Evolutionary conservation across 805 yeast species (phyloP).

Genomic region (Yarrowia yakushimensis): DNA sequence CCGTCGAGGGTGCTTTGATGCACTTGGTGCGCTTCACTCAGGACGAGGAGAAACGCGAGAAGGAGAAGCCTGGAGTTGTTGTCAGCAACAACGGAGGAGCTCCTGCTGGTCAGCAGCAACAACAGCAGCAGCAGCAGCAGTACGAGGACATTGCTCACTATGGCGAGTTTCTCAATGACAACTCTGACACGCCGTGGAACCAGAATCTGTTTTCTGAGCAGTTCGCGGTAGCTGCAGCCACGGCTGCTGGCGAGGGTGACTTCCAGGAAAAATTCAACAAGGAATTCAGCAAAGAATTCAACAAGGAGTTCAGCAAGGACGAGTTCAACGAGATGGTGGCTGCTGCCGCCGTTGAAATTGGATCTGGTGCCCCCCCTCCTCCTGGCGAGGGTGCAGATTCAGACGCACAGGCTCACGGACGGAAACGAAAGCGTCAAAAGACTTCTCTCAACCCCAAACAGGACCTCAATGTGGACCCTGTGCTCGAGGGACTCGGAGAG

Average conservation of each 20-base stretch:
- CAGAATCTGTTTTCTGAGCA: conserved; percentile 19
- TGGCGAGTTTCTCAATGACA: conserved; percentile 48
- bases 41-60: conserved; percentile 26
- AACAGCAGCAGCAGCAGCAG: conserved; percentile 14
- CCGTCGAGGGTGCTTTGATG: conserved; percentile 26
- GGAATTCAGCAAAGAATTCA: background rate
- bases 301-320: conserved; percentile 2
- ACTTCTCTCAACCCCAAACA: conserved; percentile 10
- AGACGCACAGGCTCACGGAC: background rate
- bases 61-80: background rate
- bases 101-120: background rate
- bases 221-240: conserved; percentile 24
- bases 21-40: conserved; percentile 25
- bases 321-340: conserved; percentile 22
- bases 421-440: conserved; percentile 20
- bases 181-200: conserved; percentile 28
- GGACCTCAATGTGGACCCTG: conserved; percentile 52
- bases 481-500: conserved; percentile 42
- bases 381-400: background rate
- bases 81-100: background rate
- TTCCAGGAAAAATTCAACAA: conserved; percentile 7
- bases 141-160: conserved; percentile 2
- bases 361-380: background rate
- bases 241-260: conserved; percentile 24
- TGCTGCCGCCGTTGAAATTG: conserved; percentile 19